These are phyloP conservation scores for Thuja plicata DNA, from an alignment of 83 land plant species.

Conservation along the genomic window DNA sequence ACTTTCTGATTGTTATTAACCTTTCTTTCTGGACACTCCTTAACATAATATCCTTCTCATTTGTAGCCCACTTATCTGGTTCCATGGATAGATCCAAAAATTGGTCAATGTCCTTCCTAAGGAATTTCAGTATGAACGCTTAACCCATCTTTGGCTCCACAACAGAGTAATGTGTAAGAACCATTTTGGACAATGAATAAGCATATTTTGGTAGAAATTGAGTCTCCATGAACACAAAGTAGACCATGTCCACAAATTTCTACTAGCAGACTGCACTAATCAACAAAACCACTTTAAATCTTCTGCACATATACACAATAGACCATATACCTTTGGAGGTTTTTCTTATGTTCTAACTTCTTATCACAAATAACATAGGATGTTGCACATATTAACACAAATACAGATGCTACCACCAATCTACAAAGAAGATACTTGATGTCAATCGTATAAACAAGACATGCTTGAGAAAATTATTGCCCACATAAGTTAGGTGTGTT, in stretches of 20 bases:
- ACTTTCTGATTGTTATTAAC: too few species aligned
- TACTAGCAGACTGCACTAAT: not conserved
- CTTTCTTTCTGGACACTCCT: too few species aligned
- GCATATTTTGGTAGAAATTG: not conserved
- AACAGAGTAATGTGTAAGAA: not conserved
- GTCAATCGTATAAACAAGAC: not conserved
- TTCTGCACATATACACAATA: not conserved
- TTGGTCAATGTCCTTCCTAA: not conserved
- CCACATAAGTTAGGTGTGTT: not conserved
- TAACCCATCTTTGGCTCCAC: not conserved
- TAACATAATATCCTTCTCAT: not conserved
- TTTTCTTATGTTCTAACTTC: not conserved
- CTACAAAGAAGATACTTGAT: not conserved
- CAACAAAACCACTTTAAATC: not conserved
- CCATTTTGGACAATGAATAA: not conserved
- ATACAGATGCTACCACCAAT: not conserved
- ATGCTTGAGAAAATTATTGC: not conserved
- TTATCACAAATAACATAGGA: not conserved
- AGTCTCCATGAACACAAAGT: not conserved
- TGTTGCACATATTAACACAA: not conserved
- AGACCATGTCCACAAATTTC: not conserved
- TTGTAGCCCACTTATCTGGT: not conserved
- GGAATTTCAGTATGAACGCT: not conserved
- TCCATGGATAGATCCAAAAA: not conserved
- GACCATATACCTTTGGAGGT: not conserved